Evolutionary conservation across 1,139 yeast species (phyloP).

Genomic region (Yamadazyma triangularis): DNA sequence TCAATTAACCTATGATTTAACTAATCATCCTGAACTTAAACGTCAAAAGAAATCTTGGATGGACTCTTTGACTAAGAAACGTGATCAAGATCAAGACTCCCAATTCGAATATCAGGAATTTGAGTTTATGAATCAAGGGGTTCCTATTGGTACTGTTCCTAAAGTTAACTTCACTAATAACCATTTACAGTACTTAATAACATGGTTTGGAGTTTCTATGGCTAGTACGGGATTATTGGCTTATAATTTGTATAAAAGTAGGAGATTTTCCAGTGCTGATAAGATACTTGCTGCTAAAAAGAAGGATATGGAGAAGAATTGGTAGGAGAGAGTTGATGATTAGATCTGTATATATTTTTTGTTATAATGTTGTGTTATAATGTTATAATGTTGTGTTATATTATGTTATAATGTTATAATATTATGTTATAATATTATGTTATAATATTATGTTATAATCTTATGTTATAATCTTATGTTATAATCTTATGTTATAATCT

Average conservation of each 20-base stretch:
- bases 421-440: no score
- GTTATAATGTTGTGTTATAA: no score
- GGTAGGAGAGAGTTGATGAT: no score
- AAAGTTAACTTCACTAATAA: slow-evolving; percentile 79
- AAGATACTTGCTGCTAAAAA: slow-evolving; percentile 39
- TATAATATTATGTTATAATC: no score
- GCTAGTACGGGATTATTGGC: slow-evolving; percentile 62
- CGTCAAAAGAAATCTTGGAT: slow-evolving; percentile 4
- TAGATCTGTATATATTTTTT: no score
- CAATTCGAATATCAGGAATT: slow-evolving; percentile 39
- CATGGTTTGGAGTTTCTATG: slow-evolving; percentile 89
- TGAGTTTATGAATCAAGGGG: slow-evolving; percentile 69
- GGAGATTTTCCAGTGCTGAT: slow-evolving; percentile 34
- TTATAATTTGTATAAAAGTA: slow-evolving; percentile 29
- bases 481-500: no score
- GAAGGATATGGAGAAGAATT: slow-evolving; percentile 29
- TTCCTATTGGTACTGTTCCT: slow-evolving; percentile 83
- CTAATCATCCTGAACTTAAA: slow-evolving; percentile 55
- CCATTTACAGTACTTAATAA: slow-evolving; percentile 85
- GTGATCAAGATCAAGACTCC: slow-evolving; percentile 6
- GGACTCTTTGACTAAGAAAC: slow-evolving; percentile 1
- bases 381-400: no score
- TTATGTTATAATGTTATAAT: no score
- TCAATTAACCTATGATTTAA: slow-evolving; percentile 66
- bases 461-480: no score